phyloP scores from a whole-genome alignment of 140 eudicot species.

The Cichorium intybus region DNA sequence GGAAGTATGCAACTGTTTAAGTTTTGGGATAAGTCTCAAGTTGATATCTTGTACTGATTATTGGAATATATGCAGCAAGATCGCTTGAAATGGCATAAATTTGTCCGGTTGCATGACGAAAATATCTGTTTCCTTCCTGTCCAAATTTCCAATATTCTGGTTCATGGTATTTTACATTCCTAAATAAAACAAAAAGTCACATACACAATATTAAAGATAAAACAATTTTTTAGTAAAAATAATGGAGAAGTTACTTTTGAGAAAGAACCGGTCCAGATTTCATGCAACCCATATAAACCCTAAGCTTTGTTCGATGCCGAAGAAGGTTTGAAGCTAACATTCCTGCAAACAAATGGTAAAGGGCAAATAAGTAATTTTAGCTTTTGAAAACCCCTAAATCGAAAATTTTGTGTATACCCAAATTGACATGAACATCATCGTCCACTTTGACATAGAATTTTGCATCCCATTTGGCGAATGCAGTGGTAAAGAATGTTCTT shows the following conservation, averaged over 20 bases:
- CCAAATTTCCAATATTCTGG: slow-evolving; percentile 74
- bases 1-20: too few relatives aligned
- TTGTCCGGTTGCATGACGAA: slow-evolving; percentile 74
- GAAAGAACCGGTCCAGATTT: slow-evolving; percentile 82
- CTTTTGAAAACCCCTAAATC: too few relatives aligned
- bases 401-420: too few relatives aligned
- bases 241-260: slow-evolving; percentile 39
- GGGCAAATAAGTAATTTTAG: too few relatives aligned
- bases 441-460: too few relatives aligned
- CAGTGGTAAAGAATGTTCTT: too few relatives aligned
- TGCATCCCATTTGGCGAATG: too few relatives aligned
- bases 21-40: too few relatives aligned
- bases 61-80: slow-evolving; percentile 51
- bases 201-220: too few relatives aligned
- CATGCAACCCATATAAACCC: slow-evolving; percentile 79
- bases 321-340: too few relatives aligned
- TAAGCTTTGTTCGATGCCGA: slow-evolving; percentile 58
- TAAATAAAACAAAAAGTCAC: slow-evolving; percentile 15
- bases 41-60: slow-evolving; percentile 61
- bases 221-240: slow-evolving; percentile 1
- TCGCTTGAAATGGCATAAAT: slow-evolving; percentile 61
- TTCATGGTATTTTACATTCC: slow-evolving; percentile 65
- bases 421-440: too few relatives aligned
- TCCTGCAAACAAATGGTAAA: too few relatives aligned
- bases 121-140: slow-evolving; percentile 59